These are phyloP conservation scores for Orbilia oligospora DNA, from an alignment of 2,329 filamentous ascomycete genomes.

Conservation along the genomic window DNA sequence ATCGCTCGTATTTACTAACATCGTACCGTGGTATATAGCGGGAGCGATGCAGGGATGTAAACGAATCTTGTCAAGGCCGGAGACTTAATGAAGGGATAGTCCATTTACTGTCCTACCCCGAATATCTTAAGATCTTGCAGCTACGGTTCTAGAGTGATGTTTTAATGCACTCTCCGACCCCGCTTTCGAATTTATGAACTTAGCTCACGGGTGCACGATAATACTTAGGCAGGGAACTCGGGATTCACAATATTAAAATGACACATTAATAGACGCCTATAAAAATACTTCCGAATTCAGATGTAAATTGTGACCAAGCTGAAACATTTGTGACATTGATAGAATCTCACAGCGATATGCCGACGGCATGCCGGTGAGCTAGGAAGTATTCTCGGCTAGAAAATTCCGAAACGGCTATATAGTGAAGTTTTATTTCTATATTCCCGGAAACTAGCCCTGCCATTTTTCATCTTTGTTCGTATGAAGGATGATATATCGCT, in stretches of 20 bases:
- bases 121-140: too few species aligned
- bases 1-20: neutral
- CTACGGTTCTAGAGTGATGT: too few species aligned
- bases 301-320: neutral
- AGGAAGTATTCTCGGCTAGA: neutral
- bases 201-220: neutral
- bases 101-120: neutral
- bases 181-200: neutral
- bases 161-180: too few species aligned
- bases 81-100: neutral
- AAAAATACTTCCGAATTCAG: neutral
- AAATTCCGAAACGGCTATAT: neutral
- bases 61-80: neutral
- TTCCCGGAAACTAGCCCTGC: neutral
- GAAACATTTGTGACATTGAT: neutral
- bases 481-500: neutral
- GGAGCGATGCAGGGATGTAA: neutral
- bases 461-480: neutral
- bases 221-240: neutral
- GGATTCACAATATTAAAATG: too few species aligned
- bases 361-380: slow-evolving; percentile 5
- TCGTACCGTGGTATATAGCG: neutral
- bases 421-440: neutral
- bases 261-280: too few species aligned
- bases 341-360: neutral